phyloP scores from a whole-genome alignment of 129 eudicot genomes.

The Centaurea solstitialis region DNA sequence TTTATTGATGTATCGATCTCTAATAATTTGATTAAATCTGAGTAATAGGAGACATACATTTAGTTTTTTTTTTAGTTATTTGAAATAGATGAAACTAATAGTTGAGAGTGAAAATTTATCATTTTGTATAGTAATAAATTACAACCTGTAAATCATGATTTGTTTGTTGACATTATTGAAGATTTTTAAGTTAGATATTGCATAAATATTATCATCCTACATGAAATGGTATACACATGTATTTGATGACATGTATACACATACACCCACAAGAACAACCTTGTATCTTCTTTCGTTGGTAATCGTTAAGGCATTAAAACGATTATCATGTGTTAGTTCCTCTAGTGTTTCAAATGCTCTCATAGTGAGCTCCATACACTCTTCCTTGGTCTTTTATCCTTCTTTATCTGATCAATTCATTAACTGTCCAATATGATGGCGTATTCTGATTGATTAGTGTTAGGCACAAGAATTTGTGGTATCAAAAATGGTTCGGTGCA shows the following conservation, averaged over 20 bases:
- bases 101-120: too few relatives aligned
- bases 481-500: not conserved
- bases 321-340: not conserved
- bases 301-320: too few relatives aligned
- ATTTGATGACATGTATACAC: not conserved
- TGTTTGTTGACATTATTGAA: not conserved
- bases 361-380: not conserved
- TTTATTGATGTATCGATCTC: not conserved
- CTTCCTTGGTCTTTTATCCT: not conserved
- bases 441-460: not conserved
- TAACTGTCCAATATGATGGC: not conserved
- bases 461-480: not conserved
- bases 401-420: not conserved
- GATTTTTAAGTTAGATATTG: too few relatives aligned
- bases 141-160: too few relatives aligned
- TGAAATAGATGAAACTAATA: too few relatives aligned
- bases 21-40: too few relatives aligned
- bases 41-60: too few relatives aligned
- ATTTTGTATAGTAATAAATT: too few relatives aligned
- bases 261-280: not conserved
- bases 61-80: too few relatives aligned
- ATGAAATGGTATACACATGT: not conserved
- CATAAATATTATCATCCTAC: not conserved
- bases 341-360: not conserved
- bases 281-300: not conserved